Percentiles rank a stretch among this genome's conserved stretches.
phyloP scores from a whole-genome alignment of 805 yeast species.

The Brettanomyces nanus region DNA sequence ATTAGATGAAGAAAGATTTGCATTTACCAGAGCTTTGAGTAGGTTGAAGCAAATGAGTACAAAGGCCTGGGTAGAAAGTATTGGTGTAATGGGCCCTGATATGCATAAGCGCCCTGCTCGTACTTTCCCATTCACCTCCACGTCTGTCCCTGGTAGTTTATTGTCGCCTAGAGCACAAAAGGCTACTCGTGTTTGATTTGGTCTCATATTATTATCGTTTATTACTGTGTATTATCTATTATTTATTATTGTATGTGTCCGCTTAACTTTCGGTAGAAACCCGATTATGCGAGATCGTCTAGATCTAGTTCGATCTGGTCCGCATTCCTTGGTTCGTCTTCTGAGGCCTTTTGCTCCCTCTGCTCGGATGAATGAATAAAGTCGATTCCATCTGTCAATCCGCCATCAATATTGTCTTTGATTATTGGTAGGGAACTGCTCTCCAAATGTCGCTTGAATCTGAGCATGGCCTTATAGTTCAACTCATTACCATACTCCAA shows the following conservation, averaged over 20 bases:
- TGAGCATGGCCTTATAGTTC: conserved; percentile 66
- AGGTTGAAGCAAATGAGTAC: conserved; percentile 92
- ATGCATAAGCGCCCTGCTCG: no score
- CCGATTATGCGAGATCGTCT: conserved; percentile 13
- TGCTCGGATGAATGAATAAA: conserved; percentile 34
- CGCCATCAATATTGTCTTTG: conserved; percentile 11
- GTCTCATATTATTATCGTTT: no score
- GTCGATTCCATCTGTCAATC: conserved; percentile 32
- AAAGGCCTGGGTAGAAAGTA: conserved; percentile 72
- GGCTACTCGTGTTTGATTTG: no score
- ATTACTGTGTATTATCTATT: no score
- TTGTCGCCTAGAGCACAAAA: no score
- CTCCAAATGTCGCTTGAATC: conserved; percentile 39
- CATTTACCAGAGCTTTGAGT: conserved; percentile 90
- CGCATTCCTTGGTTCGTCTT: conserved; percentile 26
- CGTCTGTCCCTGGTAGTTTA: no score
- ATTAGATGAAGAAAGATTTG: conserved; percentile 91
- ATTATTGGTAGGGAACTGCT: conserved; percentile 14
- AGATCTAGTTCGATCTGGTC: conserved; percentile 56
- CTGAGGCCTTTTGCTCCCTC: conserved; percentile 26
- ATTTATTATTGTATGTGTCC: no score
- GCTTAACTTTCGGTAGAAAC: no score
- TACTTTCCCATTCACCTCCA: no score
- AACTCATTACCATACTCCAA: conserved; percentile 60
- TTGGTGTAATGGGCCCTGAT: no score